Percentiles rank a stretch among this genome's conserved stretches.
Evolutionary conservation across 176 grass and related monocot genomes (phyloP).

Genomic region (Oryza longistaminata): DNA sequence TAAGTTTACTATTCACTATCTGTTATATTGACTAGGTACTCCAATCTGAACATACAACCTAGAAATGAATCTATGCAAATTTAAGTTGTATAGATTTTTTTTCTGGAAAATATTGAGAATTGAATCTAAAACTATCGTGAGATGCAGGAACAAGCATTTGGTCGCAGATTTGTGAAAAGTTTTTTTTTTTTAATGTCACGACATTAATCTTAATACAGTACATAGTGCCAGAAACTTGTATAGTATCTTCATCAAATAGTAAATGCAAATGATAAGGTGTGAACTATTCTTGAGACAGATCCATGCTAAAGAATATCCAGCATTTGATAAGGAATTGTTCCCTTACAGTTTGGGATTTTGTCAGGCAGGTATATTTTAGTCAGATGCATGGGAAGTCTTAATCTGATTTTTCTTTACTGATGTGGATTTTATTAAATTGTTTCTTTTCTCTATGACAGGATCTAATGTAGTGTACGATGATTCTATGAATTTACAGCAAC

Average conservation of each 20-base stretch:
- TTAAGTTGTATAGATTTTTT: not conserved
- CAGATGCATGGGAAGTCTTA: conserved; percentile 7
- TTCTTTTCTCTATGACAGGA: conserved; percentile 38
- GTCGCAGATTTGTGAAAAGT: not conserved
- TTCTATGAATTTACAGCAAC: conserved; percentile 88
- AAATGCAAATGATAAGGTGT: not conserved
- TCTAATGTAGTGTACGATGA: conserved; percentile 73
- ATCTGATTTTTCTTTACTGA: not conserved
- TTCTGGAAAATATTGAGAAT: not conserved
- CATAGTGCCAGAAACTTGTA: not conserved
- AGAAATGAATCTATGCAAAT: not conserved
- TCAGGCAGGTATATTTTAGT: conserved; percentile 56
- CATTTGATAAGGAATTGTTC: conserved; percentile 68
- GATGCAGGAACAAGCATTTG: not conserved
- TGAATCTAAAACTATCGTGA: not conserved
- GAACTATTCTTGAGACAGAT: conserved; percentile 47
- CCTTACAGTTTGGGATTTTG: conserved; percentile 86
- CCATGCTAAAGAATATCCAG: conserved; percentile 95
- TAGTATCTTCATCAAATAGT: not conserved
- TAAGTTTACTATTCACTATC: conserved; percentile 14
- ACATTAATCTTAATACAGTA: not conserved
- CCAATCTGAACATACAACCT: not conserved
- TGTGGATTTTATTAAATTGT: not conserved
- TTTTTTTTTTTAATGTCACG: not conserved
- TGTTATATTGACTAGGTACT: not conserved